These are phyloP conservation scores for Penicillium sp. DNA, from an alignment of 2,329 filamentous ascomycete species.

Conservation along the genomic window DNA sequence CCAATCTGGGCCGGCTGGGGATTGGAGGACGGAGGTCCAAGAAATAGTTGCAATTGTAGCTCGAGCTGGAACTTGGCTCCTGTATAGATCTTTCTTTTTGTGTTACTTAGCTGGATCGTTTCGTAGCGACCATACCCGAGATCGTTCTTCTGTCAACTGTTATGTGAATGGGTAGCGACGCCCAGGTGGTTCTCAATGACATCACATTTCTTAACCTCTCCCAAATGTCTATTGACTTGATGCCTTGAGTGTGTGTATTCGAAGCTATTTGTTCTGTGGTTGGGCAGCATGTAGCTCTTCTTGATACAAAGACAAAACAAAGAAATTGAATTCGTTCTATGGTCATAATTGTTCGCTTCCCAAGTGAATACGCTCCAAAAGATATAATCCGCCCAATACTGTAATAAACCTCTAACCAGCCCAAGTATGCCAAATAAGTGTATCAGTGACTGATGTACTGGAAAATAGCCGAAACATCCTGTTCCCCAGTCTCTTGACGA, in stretches of 20 bases:
- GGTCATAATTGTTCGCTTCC: constrained; percentile 1
- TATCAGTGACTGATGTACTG: constrained; percentile 91
- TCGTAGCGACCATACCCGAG: constrained; percentile 24
- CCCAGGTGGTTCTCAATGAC: neutral
- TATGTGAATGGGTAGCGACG: neutral
- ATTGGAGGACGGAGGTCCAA: constrained; percentile 61
- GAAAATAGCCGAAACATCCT: constrained; percentile 88
- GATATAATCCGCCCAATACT: neutral
- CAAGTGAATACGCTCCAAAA: neutral
- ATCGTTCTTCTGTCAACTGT: neutral
- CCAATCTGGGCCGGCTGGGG: constrained; percentile 69
- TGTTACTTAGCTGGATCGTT: constrained; percentile 2
- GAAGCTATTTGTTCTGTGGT: neutral
- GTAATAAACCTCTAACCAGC: neutral
- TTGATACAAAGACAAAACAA: neutral
- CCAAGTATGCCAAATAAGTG: neutral
- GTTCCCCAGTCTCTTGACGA: constrained; percentile 75
- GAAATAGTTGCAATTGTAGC: constrained; percentile 23
- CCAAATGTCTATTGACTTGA: neutral
- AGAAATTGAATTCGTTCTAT: neutral
- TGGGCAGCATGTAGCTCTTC: neutral
- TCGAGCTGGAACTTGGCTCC: neutral
- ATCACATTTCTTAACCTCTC: neutral
- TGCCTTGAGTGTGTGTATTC: no score
- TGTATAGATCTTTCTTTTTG: neutral